Base-by-base conservation (phyloP, 1,139 yeast species). In the Pneumocystis wakefieldiae region DNA sequence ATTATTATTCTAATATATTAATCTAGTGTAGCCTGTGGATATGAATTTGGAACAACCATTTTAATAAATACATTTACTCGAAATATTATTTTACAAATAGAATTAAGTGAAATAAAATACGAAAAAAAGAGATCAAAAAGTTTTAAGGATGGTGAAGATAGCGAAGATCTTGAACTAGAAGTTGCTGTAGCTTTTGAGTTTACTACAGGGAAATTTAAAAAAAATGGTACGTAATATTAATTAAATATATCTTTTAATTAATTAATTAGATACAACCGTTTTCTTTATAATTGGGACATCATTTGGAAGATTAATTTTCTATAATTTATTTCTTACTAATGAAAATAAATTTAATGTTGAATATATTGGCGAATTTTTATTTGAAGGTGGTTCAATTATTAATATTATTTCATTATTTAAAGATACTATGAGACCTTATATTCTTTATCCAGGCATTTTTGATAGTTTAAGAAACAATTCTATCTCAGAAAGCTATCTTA, bases 21-120 rank as follows among this genome's bases (percentile, higher is more conserved):
- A 24, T 48, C 10, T 48, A 48, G 55, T 24, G 4, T 87, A 4
- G 95, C 90, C 0, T 77, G 88, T 61, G 96, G 87, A 0, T 90
- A 87, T 72, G 80, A 80, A 61, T 81, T 85, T 15, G 98, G 98
- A 32, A 79, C 83, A 58, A 69, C 92, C 39, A 75, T 86, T 2
- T 85, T 92, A 0, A 76, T 94, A 67, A 97, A 92, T 74, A 79
- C 89, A 64, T 79, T 97, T 66, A 95, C 95, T 0, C 96, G 96
- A 0, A 89, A 90, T 0, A 77, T 88, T 1, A 86, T 91, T 38
- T 81, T 78, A 69, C 80, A 83, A 67, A 84, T 78, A n/a, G 74
- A 61, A 14, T 53, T 69, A 42, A 64, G 61, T 24, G 55, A 60
- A 19, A 41, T 64, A 24, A 66, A 63, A 60, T 36, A n/a, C 35